A percentile compares a stretch with the other conserved stretches of the same genome.
phyloP scores from a whole-genome alignment of 441 rosid genomes.

The Metrosideros polymorpha region DNA sequence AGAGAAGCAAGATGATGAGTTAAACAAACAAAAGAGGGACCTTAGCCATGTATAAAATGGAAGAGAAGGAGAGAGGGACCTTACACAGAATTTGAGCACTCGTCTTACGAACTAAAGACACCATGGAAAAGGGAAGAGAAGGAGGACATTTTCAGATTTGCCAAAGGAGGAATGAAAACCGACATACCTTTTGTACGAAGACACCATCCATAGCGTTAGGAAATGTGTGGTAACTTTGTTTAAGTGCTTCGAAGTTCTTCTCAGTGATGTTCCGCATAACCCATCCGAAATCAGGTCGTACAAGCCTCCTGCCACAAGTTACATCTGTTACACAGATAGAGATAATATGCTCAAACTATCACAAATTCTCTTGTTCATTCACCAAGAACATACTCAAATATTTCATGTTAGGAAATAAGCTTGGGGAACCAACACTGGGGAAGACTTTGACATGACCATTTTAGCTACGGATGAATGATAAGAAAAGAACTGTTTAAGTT shows the following conservation, averaged over 20 bases:
- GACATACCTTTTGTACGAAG: neutral
- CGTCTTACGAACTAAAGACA: neutral
- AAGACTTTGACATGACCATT: neutral
- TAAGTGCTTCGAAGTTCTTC: neutral
- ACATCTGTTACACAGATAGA: neutral
- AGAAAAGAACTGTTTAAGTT: neutral
- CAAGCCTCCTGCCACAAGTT: neutral
- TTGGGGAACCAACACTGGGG: neutral
- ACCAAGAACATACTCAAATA: neutral
- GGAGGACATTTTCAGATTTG: neutral
- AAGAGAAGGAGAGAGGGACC: neutral
- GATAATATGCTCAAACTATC: neutral
- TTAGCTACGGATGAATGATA: neutral
- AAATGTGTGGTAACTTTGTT: accelerated
- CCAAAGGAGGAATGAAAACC: neutral
- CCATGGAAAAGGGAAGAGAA: neutral
- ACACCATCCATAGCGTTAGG: accelerated
- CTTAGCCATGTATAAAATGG: too few species aligned
- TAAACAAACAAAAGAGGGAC: neutral
- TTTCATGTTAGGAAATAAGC: neutral
- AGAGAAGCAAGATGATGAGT: neutral
- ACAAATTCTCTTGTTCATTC: neutral
- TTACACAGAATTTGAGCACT: neutral
- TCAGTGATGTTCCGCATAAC: neutral
- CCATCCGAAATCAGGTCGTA: neutral